Base-by-base conservation (phyloP, 306 rosid genomes). In the Trifolium dubium region DNA sequence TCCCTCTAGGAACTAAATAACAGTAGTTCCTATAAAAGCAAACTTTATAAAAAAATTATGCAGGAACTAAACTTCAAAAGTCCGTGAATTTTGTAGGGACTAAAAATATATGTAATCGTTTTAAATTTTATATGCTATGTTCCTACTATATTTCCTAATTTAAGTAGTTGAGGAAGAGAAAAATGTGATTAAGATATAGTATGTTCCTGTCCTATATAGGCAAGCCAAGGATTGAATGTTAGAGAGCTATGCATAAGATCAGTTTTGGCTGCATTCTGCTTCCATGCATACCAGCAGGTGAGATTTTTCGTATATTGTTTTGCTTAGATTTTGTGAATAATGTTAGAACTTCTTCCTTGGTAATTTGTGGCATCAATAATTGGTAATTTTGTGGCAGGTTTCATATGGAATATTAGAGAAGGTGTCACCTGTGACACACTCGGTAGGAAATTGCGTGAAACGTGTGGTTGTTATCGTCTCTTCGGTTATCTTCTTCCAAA, bases 281-380 rank as follows among this genome's bases (percentile, higher is more conserved):
- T 91, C 77, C 91, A 87, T 64, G 68, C 88, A 68, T 91, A 86
- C 68, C 97, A 89, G 73, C 95, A 89, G 92, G 97, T 87, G 47
- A 70, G 77, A 47, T 64, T 39, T 73, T 78, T 71, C 72, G 65
- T 41, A 69, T 8, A 32, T 64, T 70, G 47, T 55, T 23, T 6
- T 54, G 14, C 32, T 18, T 54, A 3, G 61, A 55, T 10, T 55
- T 11, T 55, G n/a, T 23, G 62, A 55, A 55, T 23, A 35, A 6
- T 55, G 62, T 10, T 55, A 3, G 32, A 55, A 54, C 61, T 18
- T 55, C 7, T 37, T 35, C 34, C 28, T 39, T 11, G 19, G 51
- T 32, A 50, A 31, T 32, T 34, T 65, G 23, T 34, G 54, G 17
- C 43, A 13, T 63, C 78, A 50, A 64, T 41, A 19, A 41, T 64